Base-by-base conservation (phyloP, 1,139 yeast genomes). In the Candida tropicalis region DNA sequence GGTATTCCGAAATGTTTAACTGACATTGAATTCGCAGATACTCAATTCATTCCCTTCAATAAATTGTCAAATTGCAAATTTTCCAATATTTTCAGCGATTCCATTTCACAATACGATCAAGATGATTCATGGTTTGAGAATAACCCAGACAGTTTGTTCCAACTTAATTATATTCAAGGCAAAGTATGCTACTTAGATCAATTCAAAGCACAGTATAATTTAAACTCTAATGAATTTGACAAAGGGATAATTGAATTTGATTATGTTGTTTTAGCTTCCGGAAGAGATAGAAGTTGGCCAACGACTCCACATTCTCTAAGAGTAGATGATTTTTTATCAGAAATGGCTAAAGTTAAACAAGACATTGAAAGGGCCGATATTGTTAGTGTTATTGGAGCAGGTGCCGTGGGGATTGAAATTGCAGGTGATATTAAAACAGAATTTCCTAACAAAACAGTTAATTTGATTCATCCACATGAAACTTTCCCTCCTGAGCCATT, bases 261-360 rank as follows among this genome's bases (percentile, higher is more conserved):
- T 50, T 77, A 73, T 48, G 73, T 73, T 17, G 62, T 78, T 4
- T 55, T 71, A 48, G 80, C 82, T 3, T 59, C 77, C 2, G 84
- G 84, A 1, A 59, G 82, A 54, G 66, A 75, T 46, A 59, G 83
- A 46, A 58, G 62, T 35, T 78, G 81, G 80, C 84, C 84, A 10
- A 70, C 77, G 27, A 77, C 79, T 16, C 84, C 84, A 1, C 50
- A 53, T 22, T 57, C 50, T 44, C 23, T n/a, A 7, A 68, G 66
- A 13, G 50, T 47, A 41, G 60, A 58, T 7, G 50, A 51, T 11
- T 72, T 58, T 47, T 35, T 66, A 33, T 50, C 55, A 13, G 77
- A 72, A 48, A 70, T 72, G 75, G 45, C 43, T 4, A 52, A 58
- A 15, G 72, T 67, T 27, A 52, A 53, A 20, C 47, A 50, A 2